phyloP scores from a whole-genome alignment of 2,329 filamentous ascomycete genomes.

The Aureobasidium subglaciale region DNA sequence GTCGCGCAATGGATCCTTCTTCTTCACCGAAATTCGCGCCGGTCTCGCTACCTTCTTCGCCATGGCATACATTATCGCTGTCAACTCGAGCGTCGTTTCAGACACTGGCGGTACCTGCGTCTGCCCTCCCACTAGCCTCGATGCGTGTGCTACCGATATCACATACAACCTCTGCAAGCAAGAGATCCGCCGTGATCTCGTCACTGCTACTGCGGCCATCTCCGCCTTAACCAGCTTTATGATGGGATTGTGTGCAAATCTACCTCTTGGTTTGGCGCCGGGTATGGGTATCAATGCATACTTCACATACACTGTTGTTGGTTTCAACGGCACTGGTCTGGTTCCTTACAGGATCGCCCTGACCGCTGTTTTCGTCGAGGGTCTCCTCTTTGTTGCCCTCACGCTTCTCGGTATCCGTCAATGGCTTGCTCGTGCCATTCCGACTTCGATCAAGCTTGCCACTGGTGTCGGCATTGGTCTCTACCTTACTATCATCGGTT shows the following conservation, averaged over 20 bases:
- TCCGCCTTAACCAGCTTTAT: slow-evolving; percentile 70
- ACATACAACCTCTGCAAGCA: slow-evolving; percentile 58
- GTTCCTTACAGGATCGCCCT: slow-evolving; percentile 70
- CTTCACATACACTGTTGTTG: slow-evolving; percentile 76
- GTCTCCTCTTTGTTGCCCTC: slow-evolving; percentile 74
- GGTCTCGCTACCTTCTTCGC: slow-evolving; percentile 62
- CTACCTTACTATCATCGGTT: slow-evolving; percentile 68
- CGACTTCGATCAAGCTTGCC: slow-evolving; percentile 76
- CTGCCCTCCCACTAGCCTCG: slow-evolving; percentile 47
- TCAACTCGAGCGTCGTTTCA: slow-evolving; percentile 59
- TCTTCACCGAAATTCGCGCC: slow-evolving; percentile 77
- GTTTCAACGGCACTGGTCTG: slow-evolving; percentile 63
- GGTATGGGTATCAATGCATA: slow-evolving; percentile 83
- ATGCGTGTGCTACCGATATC: slow-evolving; percentile 48
- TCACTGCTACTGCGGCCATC: slow-evolving; percentile 80
- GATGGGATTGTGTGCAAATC: slow-evolving; percentile 76
- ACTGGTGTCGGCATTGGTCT: slow-evolving; percentile 81
- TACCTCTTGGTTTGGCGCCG: slow-evolving; percentile 51
- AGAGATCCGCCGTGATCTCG: slow-evolving; percentile 65
- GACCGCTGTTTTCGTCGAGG: slow-evolving; percentile 83
- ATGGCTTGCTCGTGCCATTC: slow-evolving; percentile 79
- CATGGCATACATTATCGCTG: slow-evolving; percentile 74
- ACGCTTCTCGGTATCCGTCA: slow-evolving; percentile 76
- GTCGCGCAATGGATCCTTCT: slow-evolving; percentile 67
- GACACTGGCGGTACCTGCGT: slow-evolving; percentile 70